Conservation (phyloP, 1,284 basidiomycete genomes). For the Trichosporon sp. region DNA sequence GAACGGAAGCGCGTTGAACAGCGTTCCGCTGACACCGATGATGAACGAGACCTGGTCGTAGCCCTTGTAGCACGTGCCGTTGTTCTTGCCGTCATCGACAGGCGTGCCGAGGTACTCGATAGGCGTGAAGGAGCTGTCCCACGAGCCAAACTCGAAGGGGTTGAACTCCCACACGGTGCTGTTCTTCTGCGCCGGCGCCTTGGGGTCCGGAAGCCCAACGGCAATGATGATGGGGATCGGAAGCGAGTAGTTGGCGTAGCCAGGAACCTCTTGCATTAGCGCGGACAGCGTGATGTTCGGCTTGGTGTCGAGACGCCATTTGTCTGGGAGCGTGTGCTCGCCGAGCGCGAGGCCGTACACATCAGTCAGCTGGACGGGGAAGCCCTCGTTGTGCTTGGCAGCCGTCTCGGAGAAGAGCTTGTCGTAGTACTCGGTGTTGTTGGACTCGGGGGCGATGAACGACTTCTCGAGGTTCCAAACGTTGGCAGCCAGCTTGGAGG, state of each 20-base stretch:
- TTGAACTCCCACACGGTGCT: constrained; percentile 59
- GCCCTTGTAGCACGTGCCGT: constrained; percentile 53
- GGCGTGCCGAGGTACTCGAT: constrained; percentile 53
- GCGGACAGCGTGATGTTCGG: constrained; percentile 54
- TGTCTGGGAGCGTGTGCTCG: constrained; percentile 48
- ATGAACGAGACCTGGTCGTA: constrained; percentile 56
- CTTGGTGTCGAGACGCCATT: constrained; percentile 44
- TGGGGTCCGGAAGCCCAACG: constrained; percentile 33
- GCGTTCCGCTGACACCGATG: constrained; percentile 55
- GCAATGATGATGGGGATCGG: constrained; percentile 58
- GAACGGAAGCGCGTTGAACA: constrained; percentile 48
- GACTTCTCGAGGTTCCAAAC: constrained; percentile 58
- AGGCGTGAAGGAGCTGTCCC: constrained; percentile 55
- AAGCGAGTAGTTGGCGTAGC: constrained; percentile 32
- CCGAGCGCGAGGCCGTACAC: constrained; percentile 51
- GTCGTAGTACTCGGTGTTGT: constrained; percentile 56
- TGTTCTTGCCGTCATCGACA: constrained; percentile 47
- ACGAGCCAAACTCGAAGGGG: constrained; percentile 59
- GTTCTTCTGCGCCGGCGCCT: constrained; percentile 27
- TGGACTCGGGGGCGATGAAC: constrained; percentile 56
- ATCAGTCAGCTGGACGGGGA: constrained; percentile 52
- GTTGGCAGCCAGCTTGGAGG: constrained; percentile 44
- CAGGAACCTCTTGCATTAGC: constrained; percentile 36
- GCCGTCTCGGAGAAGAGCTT: constrained; percentile 49
- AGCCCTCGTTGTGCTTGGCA: constrained; percentile 49